Conservation (phyloP, 129 eudicot species). For the sunflower (Helianthus annuus) region HanXRQr2.0-SUNRISE NC_035448.2:7257789-7258288, state of each 20-base stretch:
- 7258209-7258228: slow-evolving; percentile 25
- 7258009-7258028: slow-evolving; percentile 20
- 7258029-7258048: slow-evolving; percentile 30
- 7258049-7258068: slow-evolving; percentile 27
- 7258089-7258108: slow-evolving; percentile 32
- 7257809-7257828: neutral
- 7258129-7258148: neutral
- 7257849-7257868: neutral
- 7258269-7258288: neutral
- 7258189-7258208: slow-evolving; percentile 12
- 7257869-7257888: neutral
- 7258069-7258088: slow-evolving; percentile 30
- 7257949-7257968: slow-evolving; percentile 24
- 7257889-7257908: neutral
- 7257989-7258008: slow-evolving; percentile 38
- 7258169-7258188: slow-evolving; percentile 12
- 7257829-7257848: neutral
- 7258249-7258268: slow-evolving; percentile 1
- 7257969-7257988: slow-evolving; percentile 38
- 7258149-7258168: slow-evolving; percentile 15
- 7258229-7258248: neutral
- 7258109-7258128: slow-evolving; percentile 21
- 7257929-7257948: slow-evolving; percentile 21
- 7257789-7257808: neutral
- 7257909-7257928: slow-evolving; percentile 5